Evolutionary conservation across 306 rosid genomes (phyloP).

Genomic region (Herpetospermum pedunculosum): DNA sequence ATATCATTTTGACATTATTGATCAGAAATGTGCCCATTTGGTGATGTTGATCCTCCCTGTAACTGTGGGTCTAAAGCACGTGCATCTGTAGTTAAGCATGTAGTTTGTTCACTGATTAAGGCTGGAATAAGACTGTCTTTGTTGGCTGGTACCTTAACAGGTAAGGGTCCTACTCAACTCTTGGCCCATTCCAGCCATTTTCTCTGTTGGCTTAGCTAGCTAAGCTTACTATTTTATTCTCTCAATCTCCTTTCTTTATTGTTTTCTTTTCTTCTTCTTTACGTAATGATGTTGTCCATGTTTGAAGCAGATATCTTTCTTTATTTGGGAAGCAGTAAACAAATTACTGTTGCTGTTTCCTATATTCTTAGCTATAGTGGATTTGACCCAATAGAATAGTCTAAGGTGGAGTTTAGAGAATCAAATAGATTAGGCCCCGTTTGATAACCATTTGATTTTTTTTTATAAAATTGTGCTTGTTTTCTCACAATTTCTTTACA

Average conservation of each 20-base stretch:
- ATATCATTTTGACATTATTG: constrained; percentile 11
- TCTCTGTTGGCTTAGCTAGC: not conserved
- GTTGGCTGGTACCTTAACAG: constrained; percentile 34
- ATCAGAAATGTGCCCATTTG: not conserved
- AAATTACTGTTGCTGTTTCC: not conserved
- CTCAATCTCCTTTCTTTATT: no score
- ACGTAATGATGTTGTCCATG: not conserved
- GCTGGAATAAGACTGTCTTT: constrained; percentile 21
- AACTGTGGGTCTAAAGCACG: constrained; percentile 31
- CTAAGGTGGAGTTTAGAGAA: no score
- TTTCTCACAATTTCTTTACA: no score
- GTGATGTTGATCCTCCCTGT: constrained; percentile 2
- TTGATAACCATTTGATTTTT: no score
- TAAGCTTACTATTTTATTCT: not conserved
- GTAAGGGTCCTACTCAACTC: constrained; percentile 34
- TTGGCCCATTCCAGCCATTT: constrained; percentile 9
- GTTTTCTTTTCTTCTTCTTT: not conserved
- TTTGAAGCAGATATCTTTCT: not conserved
- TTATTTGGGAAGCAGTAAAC: not conserved
- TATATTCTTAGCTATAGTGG: not conserved
- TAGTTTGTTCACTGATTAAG: constrained; percentile 34
- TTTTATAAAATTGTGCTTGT: no score
- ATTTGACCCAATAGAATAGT: not conserved
- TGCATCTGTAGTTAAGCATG: constrained; percentile 48
- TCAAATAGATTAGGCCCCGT: no score